Base-by-base conservation (phyloP, 768 basidiomycete species). In the Pleurotus sapidus region DNA sequence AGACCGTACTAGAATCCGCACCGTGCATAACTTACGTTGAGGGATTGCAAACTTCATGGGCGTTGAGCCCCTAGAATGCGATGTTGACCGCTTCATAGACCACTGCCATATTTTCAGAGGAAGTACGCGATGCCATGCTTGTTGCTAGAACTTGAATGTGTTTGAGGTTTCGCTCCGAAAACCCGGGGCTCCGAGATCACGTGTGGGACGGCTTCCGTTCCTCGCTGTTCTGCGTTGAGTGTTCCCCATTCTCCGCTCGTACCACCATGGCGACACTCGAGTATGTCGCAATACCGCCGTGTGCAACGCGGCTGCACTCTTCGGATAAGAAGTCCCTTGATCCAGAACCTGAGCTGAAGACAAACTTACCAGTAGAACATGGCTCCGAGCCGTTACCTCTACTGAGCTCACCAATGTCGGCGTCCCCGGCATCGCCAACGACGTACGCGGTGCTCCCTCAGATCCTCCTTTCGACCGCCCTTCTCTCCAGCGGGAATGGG, bases 231-330 rank as follows among this genome's bases (percentile, higher is more conserved):
- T n/a, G n/a, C n/a, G n/a, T n/a, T n/a, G n/a, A n/a, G n/a, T n/a
- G n/a, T n/a, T n/a, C n/a, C n/a, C n/a, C n/a, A n/a, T n/a, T 20
- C 42, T n/a, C 15, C 42, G 14, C 12, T 18, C 40, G 40, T 43
- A 34, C 17, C 34, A 60, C 46, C 30, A 76, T 83, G 81, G 75
- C 80, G 9, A 76, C 76, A 7, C 67, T 84, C 43, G 80, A 81
- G 57, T 84, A 82, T 62, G 68, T 80, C 57, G 71, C 75, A 5
- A 62, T 80, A 4, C 79, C 80, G 1, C 60, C 69, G 7, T 72
- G 70, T 5, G 79, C 79, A 8, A 75, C 73, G 15, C 76, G 74
- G 17, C 73, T 82, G 1, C 67, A 63, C 3, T 55, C 64, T 37
- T 54, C 39, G 53, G 59, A 59, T 24, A n/a, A 57, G 30, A 45